Evolutionary conservation across 345 rosid genomes (phyloP), one percentile per base, ranked within the genome.

Genomic region (Ailanthus altissimus): DNA sequence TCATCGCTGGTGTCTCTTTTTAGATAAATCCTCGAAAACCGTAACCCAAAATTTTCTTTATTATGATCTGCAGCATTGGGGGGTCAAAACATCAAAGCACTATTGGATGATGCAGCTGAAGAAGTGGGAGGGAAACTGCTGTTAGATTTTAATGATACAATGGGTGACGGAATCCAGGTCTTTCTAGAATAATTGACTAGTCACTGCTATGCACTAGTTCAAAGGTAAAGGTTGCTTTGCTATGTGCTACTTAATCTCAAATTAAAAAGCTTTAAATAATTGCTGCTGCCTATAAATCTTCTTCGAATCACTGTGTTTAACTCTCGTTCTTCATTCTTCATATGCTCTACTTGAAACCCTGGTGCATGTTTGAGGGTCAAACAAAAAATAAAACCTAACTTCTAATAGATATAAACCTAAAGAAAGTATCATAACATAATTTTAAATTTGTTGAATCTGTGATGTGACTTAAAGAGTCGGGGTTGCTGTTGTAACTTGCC

Each of bases 141-240:
- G 81, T 70, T 91, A 70, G 98, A 94, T 82, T 94, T 93, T 76
- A 86, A 86, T 2, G 97, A 93, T 81, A 83, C 86, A 12, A 79
- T 84, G 25, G 98, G 98, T 59, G 98, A 93, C 83, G 86, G 95
- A 85, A 94, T 94, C 85, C 98, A 93, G 86, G 93, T 93, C 43
- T 90, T 91, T 77, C 88, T 94, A 7, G 98, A 91, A 76, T 94
- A 72, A 86, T 18, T 36, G 67, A 64, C 21, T 26, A 32, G n/a
- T 38, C 21, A 62, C 32, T 23, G 43, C 26, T 63, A 20, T 16
- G 14, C 26, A 25, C 38, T 14, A 26, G 15, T 23, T 74, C 28
- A 69, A 28, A 21, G 69, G 71, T 5, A 46, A 66, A 66, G 69
- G 65, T 69, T 11, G 1, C 12, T 69, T 18, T 26, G 50, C 76